phyloP scores from a whole-genome alignment of 306 rosid species.

The Cercis canadensis region DNA sequence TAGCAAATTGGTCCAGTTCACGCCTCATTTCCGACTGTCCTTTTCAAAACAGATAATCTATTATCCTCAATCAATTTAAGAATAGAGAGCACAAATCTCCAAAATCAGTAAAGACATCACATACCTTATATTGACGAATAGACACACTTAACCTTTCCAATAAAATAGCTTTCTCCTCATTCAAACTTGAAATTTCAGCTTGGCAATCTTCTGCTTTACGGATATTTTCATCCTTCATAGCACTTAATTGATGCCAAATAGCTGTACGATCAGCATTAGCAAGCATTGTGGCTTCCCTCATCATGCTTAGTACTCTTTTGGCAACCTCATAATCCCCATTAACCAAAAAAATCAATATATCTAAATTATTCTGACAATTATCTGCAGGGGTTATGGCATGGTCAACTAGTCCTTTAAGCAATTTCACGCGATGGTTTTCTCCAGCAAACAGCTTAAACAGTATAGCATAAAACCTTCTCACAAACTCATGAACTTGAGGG shows the following conservation, averaged over 20 bases:
- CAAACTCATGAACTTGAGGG: slow-evolving; percentile 55
- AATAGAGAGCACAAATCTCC: slow-evolving; percentile 33
- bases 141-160: slow-evolving; percentile 55
- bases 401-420: slow-evolving; percentile 66
- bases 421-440: slow-evolving; percentile 52
- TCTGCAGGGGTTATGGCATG: slow-evolving; percentile 53
- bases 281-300: slow-evolving; percentile 66
- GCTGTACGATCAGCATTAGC: slow-evolving; percentile 67
- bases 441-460: slow-evolving; percentile 61
- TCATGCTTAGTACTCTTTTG: slow-evolving; percentile 58
- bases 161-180: slow-evolving; percentile 48
- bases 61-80: slow-evolving; percentile 32
- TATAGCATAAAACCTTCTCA: slow-evolving; percentile 54
- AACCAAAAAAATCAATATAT: slow-evolving; percentile 54
- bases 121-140: slow-evolving; percentile 61
- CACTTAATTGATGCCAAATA: slow-evolving; percentile 67
- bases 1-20: slow-evolving; percentile 54
- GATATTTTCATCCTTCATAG: slow-evolving; percentile 60
- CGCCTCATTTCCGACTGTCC: slow-evolving; percentile 69
- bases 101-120: slow-evolving; percentile 42
- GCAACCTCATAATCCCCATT: slow-evolving; percentile 57
- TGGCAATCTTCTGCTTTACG: slow-evolving; percentile 51
- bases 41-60: slow-evolving; percentile 38
- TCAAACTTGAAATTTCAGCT: slow-evolving; percentile 48
- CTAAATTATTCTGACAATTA: slow-evolving; percentile 55